Conservation (phyloP, 2,329 filamentous ascomycete genomes). For the Oidium heveae region DNA sequence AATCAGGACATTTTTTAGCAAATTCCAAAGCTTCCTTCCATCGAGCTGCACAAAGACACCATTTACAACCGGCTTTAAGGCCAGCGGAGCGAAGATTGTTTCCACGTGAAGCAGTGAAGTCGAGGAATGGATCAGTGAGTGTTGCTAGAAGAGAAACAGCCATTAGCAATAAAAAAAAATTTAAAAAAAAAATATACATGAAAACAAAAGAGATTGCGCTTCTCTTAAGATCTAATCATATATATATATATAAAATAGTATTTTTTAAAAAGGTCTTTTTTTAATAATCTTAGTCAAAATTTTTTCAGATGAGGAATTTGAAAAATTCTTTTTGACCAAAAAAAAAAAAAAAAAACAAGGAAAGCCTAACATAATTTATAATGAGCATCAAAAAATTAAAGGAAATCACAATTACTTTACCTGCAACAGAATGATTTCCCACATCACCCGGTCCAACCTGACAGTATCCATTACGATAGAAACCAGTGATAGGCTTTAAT, state of each 20-base stretch:
- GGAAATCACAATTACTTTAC: no score
- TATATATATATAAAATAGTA: no score
- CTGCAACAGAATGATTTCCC: conserved; percentile 33
- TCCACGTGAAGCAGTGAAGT: conserved; percentile 30
- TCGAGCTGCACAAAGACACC: conserved; percentile 33
- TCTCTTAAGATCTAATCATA: no score
- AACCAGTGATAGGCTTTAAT: conserved; percentile 30
- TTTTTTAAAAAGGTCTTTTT: no score
- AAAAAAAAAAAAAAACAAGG: background rate
- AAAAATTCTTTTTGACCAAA: no score
- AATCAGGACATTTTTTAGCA: conserved; percentile 2
- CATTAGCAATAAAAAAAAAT: no score
- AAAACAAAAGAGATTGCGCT: no score
- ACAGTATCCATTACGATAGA: conserved; percentile 35
- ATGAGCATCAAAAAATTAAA: no score
- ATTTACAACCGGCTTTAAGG: conserved; percentile 31
- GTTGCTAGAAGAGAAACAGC: conserved; percentile 15
- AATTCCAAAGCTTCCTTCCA: conserved; percentile 27
- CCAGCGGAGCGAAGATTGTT: conserved; percentile 31
- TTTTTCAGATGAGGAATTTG: no score
- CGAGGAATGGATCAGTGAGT: conserved; percentile 33
- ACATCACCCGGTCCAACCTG: conserved; percentile 23
- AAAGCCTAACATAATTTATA: no score
- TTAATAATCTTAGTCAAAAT: no score
- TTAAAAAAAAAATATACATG: no score